A percentile compares a stretch with the other conserved stretches of the same genome.
Evolutionary conservation across 2,329 filamentous ascomycete genomes (phyloP).

Genomic region (Beauveria pseudobassiana): DNA sequence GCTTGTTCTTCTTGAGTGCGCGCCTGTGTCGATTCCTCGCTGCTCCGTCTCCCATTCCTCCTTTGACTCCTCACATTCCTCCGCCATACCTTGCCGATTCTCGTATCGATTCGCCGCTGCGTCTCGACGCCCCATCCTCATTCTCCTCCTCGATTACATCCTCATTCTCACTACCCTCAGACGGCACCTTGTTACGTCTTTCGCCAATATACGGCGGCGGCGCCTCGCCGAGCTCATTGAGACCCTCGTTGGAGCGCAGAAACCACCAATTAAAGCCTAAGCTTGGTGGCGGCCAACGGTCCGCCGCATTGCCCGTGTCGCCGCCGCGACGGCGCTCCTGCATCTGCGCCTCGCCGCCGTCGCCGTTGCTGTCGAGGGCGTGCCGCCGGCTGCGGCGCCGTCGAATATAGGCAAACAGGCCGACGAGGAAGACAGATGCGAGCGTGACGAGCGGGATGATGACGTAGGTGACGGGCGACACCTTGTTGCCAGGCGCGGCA

Average conservation of each 20-base stretch:
- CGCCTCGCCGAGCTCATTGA: constrained; percentile 57
- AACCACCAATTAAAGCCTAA: constrained; percentile 13
- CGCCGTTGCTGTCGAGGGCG: neutral
- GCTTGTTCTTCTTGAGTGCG: neutral
- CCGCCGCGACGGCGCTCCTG: constrained; percentile 2
- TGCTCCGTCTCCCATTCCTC: neutral
- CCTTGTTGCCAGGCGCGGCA: neutral
- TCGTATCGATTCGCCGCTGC: neutral
- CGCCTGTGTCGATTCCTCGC: neutral
- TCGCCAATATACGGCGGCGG: constrained; percentile 52
- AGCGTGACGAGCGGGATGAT: constrained; percentile 41
- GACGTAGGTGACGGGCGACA: constrained; percentile 49
- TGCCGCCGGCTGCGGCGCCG: constrained; percentile 26
- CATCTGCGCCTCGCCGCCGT: constrained; percentile 5
- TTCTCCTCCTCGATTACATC: neutral
- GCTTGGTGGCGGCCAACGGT: neutral
- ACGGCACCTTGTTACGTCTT: constrained; percentile 19
- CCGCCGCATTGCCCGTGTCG: neutral
- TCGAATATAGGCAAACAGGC: constrained; percentile 36
- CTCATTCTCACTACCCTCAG: neutral
- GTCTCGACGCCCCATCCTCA: neutral
- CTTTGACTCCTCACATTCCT: neutral
- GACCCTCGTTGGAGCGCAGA: constrained; percentile 39
- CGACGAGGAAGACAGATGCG: constrained; percentile 30
- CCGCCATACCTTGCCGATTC: neutral